A percentile compares a stretch with the other conserved stretches of the same genome.
phyloP scores from a whole-genome alignment of 2,329 filamentous ascomycete species.

The Colletotrichum cuscutae region DNA sequence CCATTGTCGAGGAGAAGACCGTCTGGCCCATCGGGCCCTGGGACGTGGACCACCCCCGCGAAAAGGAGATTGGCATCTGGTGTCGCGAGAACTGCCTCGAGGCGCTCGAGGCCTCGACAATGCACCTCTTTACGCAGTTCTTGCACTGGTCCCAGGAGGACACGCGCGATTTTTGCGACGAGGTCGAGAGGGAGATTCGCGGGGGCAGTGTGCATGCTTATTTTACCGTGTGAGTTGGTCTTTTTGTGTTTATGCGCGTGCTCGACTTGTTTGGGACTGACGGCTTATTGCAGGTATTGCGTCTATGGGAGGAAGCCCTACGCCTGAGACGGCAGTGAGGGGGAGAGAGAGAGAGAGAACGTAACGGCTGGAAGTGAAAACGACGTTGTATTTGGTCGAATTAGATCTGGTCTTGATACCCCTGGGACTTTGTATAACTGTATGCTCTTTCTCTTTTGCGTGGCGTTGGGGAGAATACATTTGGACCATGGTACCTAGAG shows the following conservation, averaged over 20 bases:
- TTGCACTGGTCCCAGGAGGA: slow-evolving; percentile 44
- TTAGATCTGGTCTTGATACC: no score
- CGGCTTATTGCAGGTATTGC: background rate
- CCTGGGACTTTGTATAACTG: no score
- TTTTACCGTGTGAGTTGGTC: slow-evolving; percentile 46
- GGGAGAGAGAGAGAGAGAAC: no score
- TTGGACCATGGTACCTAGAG: no score
- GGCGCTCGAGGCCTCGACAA: slow-evolving; percentile 43
- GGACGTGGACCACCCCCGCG: slow-evolving; percentile 44
- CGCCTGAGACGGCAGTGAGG: background rate
- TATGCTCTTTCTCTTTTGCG: no score
- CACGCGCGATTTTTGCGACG: slow-evolving; percentile 40
- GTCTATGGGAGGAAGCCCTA: slow-evolving; percentile 1
- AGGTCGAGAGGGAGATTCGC: slow-evolving; percentile 43
- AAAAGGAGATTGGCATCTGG: slow-evolving; percentile 47
- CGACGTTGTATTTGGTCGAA: no score
- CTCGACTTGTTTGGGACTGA: background rate
- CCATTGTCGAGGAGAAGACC: slow-evolving; percentile 58
- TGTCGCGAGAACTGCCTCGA: slow-evolving; percentile 26
- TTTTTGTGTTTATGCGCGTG: no score
- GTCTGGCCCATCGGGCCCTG: slow-evolving; percentile 63
- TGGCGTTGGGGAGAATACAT: no score
- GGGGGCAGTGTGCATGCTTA: slow-evolving; percentile 44
- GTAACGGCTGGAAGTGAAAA: background rate
- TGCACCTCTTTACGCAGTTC: slow-evolving; percentile 45